Evolutionary conservation across 441 rosid species (phyloP).

Genomic region (Euphorbia celastroides): DNA sequence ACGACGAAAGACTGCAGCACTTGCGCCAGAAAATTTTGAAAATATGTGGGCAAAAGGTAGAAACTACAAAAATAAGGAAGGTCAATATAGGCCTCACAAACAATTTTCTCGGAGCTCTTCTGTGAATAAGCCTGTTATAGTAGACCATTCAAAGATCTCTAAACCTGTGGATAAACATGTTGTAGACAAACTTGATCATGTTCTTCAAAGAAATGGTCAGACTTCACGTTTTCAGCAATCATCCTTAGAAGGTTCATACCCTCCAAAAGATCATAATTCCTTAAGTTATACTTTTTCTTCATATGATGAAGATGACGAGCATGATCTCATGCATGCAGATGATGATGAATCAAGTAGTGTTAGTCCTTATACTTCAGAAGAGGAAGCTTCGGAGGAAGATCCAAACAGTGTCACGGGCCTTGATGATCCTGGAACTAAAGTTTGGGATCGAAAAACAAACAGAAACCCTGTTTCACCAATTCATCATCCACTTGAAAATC

Average conservation of each 20-base stretch:
- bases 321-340: constrained; percentile 26
- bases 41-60: constrained; percentile 99
- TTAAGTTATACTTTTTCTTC: constrained; percentile 40
- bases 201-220: constrained; percentile 21
- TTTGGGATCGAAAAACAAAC: constrained; percentile 94
- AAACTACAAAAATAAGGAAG: constrained; percentile 65
- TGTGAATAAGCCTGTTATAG: constrained; percentile 28
- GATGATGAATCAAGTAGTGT: constrained; percentile 49
- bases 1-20: constrained; percentile 77
- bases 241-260: constrained; percentile 25
- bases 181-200: constrained; percentile 25
- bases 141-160: constrained; percentile 29
- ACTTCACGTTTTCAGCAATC: constrained; percentile 28
- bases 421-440: constrained; percentile 90
- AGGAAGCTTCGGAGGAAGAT: constrained; percentile 93
- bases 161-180: constrained; percentile 32
- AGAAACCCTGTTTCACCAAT: constrained; percentile 74
- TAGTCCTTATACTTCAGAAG: constrained; percentile 74
- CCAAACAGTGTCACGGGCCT: constrained; percentile 63
- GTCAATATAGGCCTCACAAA: constrained; percentile 37
- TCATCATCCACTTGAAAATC: constrained; percentile 97
- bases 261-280: constrained; percentile 26
- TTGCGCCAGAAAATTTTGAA: constrained; percentile 96
- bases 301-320: constrained; percentile 45
- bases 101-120: constrained; percentile 45